Evolutionary conservation across 306 rosid genomes (phyloP).

Genomic region (Erythrophleum fordii): DNA sequence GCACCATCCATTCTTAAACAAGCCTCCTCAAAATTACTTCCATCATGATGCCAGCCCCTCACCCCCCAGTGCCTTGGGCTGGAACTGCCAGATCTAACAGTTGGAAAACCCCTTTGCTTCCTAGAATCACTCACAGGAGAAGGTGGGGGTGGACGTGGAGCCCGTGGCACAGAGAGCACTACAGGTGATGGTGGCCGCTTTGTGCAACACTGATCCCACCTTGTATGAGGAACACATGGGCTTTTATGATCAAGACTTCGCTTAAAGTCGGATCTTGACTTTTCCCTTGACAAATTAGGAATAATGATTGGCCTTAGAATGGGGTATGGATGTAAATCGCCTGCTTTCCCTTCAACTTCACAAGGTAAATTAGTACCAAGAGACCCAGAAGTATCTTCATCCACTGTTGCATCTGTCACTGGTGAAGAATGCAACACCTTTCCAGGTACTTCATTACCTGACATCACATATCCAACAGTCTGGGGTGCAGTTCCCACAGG

Average conservation of each 20-base stretch:
- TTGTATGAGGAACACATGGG: constrained; percentile 63
- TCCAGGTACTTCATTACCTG: constrained; percentile 61
- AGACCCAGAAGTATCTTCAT: constrained; percentile 62
- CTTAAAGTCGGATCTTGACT: constrained; percentile 66
- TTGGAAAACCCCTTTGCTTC: constrained; percentile 70
- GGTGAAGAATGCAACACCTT: constrained; percentile 63
- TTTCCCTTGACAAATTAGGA: constrained; percentile 60
- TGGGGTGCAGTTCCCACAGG: constrained; percentile 63
- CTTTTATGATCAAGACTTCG: constrained; percentile 61
- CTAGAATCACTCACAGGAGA: constrained; percentile 65
- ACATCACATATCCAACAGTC: constrained; percentile 63
- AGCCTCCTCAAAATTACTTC: constrained; percentile 66
- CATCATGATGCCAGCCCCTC: constrained; percentile 73
- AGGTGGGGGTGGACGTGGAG: constrained; percentile 71
- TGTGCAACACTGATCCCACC: constrained; percentile 63
- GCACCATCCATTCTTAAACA: constrained; percentile 66
- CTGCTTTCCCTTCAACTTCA: constrained; percentile 58
- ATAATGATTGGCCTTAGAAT: constrained; percentile 68
- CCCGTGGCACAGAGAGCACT: constrained; percentile 68
- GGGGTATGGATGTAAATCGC: constrained; percentile 62
- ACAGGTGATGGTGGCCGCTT: constrained; percentile 76
- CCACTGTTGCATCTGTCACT: constrained; percentile 45
- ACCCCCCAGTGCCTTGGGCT: constrained; percentile 83
- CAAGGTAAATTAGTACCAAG: constrained; percentile 45
- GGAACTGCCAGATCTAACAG: constrained; percentile 80